Evolutionary conservation across 2,329 filamentous ascomycete species (phyloP), one percentile per base, ranked within the genome.

Genomic region (Coniochaeta pulveracea): DNA sequence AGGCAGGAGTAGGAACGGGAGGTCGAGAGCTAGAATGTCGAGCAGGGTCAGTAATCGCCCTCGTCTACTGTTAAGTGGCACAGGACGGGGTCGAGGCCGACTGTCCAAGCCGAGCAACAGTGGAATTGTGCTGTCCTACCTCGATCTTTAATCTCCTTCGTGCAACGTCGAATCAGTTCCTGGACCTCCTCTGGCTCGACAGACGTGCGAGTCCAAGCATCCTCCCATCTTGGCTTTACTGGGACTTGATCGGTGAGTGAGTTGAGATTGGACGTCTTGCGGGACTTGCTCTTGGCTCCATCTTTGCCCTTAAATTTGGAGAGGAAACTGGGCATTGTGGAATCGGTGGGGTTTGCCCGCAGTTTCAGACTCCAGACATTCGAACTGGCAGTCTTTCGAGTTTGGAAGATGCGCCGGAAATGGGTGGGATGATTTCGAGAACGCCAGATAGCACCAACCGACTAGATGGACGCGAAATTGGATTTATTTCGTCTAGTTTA

Each of bases 171-270:
- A 33, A 96, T 66, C 41, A 98, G 63, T 51, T 94, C 86, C 48
- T 88, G 80, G 30, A 98, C 78, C 61, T 98, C 91, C 44, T 94
- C 85, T 5, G 88, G 82, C 34, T 85, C 80, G 43, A 98, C 79
- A 29, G 78, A 74, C 35, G 72, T 83, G 50, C 89, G 80, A 41
- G 76, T 70, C 75, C 86, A 98, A 42, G 85, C 82, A 55, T 95
- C 83, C 40, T 85, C 82, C 81, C 85, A 95, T 56, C 71, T 72
- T 36, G 82, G 83, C 59, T 86, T 85, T 40, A 67, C 58, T 23
- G 77, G 73, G 17, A 65, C 59, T 42, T 68, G 60, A 38, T 72
- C 57, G 32, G 64, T 52, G 11, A 62, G 54, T 34, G 67, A 56
- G 41, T 69, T 59, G 41, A 66, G 57, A 40, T 67, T 63, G 35